phyloP scores from a whole-genome alignment of 78 protist genomes.

The Cavenderia fasciculata region DNA sequence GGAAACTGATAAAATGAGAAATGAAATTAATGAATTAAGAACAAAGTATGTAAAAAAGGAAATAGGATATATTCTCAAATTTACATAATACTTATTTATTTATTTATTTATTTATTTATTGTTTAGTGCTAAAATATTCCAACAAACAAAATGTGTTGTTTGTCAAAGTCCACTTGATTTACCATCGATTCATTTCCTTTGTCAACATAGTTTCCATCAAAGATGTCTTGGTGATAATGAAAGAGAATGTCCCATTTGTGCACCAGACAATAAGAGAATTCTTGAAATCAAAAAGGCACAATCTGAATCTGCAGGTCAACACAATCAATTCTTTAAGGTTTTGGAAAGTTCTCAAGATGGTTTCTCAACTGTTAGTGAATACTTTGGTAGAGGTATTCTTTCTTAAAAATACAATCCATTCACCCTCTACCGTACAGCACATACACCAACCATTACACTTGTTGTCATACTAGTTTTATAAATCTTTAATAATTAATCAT shows the following conservation, averaged over 20 bases:
- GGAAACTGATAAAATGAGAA: conserved; percentile 85
- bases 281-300: conserved; percentile 80
- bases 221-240: conserved; percentile 90
- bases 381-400: conserved; percentile 91
- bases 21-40: conserved; percentile 78
- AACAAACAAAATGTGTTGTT: conserved; percentile 78
- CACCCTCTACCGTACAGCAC: neutral
- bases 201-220: conserved; percentile 93
- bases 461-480: too few relatives aligned
- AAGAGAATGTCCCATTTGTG: conserved; percentile 85
- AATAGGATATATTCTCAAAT: neutral
- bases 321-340: conserved; percentile 90
- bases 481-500: too few relatives aligned
- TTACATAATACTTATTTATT: neutral
- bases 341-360: conserved; percentile 90
- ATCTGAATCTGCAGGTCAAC: conserved; percentile 84
- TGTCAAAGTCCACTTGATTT: conserved; percentile 90
- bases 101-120: neutral
- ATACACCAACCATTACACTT: too few relatives aligned
- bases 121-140: conserved; percentile 85
- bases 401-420: neutral
- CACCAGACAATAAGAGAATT: conserved; percentile 76
- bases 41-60: conserved; percentile 24
- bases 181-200: conserved; percentile 95
- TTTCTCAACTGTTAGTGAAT: conserved; percentile 92